Evolutionary conservation across 2,329 filamentous ascomycete genomes (phyloP), one percentile per base, ranked within the genome.

Genomic region (Fusarium nisikadoi): DNA sequence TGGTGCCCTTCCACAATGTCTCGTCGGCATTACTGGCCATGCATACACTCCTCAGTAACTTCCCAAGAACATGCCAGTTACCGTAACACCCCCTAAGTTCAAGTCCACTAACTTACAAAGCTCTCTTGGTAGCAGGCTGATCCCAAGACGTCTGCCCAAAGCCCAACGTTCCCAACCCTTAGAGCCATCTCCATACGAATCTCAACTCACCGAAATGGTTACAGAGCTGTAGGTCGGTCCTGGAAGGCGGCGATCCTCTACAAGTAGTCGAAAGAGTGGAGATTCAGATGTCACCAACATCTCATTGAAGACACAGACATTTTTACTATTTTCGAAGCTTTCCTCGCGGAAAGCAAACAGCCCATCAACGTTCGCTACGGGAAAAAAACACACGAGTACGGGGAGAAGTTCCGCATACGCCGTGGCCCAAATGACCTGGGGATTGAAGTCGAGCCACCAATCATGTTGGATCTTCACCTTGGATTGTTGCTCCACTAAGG

Each of bases 251-350:
- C 20, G 7, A n/a, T 10, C 20, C 9, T 41, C 39, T 2, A 20
- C 39, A 2, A 41, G 39, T 12, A 29, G 19, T 19, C 8, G 43
- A 4, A 31, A 31, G 27, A 47, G 45, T 5, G 27, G 27, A 2
- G 10, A 17, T 4, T 23, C 45, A 0, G 7, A 31, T 8, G 0
- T 31, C 20, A 19, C 20, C 20, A 49, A 13, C n/a, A n/a, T n/a
- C n/a, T n/a, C n/a, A n/a, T n/a, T 3, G 14, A n/a, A 5, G 14
- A 23, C 4, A 10, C 17, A 2, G 8, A 49, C 9, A 3, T 33
- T 0, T 10, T 23, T 1, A 33, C 16, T 11, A 49, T 19, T 2
- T 49, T 19, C 20, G 8, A 23, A 23, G 20, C 46, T 11, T 33
- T 49, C 5, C 4, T 49, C 0, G 1, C 20, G 3, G 10, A 19